Evolutionary conservation across 352 stramenopile species (phyloP).

Genomic region (Thalassiosira mediterranea): DNA sequence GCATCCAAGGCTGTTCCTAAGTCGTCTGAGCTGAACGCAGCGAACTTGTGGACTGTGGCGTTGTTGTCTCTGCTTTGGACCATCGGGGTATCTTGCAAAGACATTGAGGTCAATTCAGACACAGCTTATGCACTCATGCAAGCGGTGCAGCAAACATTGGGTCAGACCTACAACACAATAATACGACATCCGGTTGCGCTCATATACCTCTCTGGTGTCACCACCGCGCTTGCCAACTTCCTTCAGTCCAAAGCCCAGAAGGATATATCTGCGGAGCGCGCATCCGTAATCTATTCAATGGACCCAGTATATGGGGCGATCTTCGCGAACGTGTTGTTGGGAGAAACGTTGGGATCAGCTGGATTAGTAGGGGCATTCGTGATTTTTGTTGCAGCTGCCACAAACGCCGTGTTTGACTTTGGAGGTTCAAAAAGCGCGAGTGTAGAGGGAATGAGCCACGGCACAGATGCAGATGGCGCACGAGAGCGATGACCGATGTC

Average conservation of each 20-base stretch:
- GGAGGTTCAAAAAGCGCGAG: no score
- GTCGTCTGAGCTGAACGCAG: conserved; percentile 65
- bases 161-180: conserved; percentile 38
- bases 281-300: conserved; percentile 81
- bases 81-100: conserved; percentile 26
- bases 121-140: no score
- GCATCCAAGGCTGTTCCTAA: conserved; percentile 58
- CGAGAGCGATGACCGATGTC: no score
- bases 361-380: conserved; percentile 67
- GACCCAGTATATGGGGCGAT: conserved; percentile 82
- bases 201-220: conserved; percentile 77
- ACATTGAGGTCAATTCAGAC: no score
- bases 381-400: conserved; percentile 72
- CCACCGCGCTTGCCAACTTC: conserved; percentile 76
- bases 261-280: conserved; percentile 67
- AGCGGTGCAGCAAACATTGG: conserved; percentile 16
- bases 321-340: conserved; percentile 74
- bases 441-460: no score
- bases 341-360: conserved; percentile 61
- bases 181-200: conserved; percentile 60
- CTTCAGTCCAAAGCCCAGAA: conserved; percentile 79
- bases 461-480: no score
- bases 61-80: conserved; percentile 61
- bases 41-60: conserved; percentile 70
- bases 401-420: conserved; percentile 76